Evolutionary conservation across 345 rosid species (phyloP).

Genomic region (Brassica juncea): DNA sequence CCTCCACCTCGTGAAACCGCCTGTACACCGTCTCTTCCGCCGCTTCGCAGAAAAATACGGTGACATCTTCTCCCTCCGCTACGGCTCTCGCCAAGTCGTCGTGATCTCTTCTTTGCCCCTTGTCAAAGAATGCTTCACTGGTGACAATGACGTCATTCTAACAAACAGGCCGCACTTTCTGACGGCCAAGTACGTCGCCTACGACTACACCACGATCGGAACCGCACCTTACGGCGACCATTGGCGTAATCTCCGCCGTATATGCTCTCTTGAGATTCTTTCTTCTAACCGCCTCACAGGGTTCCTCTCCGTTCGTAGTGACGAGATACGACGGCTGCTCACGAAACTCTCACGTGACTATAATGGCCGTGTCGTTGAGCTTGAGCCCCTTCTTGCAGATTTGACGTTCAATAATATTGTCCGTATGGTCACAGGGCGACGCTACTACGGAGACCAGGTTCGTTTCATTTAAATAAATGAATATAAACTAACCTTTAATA

Average conservation of each 20-base stretch:
- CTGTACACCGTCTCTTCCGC: constrained; percentile 42
- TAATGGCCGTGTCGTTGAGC: constrained; percentile 31
- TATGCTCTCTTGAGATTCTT: constrained; percentile 47
- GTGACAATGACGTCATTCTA: constrained; percentile 47
- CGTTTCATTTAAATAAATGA: neutral
- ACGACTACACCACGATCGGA: constrained; percentile 30
- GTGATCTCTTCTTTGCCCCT: constrained; percentile 52
- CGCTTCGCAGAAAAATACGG: constrained; percentile 43
- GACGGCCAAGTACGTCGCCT: constrained; percentile 43
- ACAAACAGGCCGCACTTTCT: constrained; percentile 52
- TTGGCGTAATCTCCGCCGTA: constrained; percentile 59
- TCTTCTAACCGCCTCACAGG: constrained; percentile 42
- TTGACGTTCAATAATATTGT: constrained; percentile 43
- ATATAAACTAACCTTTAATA: neutral
- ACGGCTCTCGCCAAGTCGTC: constrained; percentile 45
- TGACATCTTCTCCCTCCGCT: constrained; percentile 44
- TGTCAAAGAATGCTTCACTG: constrained; percentile 48
- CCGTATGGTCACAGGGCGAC: constrained; percentile 46
- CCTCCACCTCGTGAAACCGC: constrained; percentile 47
- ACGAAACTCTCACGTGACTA: constrained; percentile 31
- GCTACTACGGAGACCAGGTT: constrained; percentile 42
- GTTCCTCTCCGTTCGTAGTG: constrained; percentile 30
- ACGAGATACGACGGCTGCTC: constrained; percentile 34
- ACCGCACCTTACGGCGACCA: constrained; percentile 51
- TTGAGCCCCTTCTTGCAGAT: constrained; percentile 37